phyloP scores from a whole-genome alignment of 163 green algal species.

The Prototheca wickerhamii region DNA sequence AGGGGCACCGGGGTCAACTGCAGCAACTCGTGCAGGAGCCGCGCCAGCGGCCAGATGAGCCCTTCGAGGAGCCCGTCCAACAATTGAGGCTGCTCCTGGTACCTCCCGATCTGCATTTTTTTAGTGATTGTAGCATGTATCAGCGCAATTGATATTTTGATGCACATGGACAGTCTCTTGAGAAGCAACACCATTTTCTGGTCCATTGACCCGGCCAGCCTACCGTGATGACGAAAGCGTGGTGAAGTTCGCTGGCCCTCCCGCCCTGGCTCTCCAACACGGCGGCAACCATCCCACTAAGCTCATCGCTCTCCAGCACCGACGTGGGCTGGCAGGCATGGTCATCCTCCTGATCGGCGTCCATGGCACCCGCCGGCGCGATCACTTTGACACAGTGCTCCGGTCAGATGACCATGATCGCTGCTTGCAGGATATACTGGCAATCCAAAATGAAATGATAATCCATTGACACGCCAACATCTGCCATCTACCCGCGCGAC shows the following conservation, averaged over 20 bases:
- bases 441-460: no score
- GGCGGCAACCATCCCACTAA: slow-evolving; percentile 33
- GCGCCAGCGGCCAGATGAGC: slow-evolving; percentile 64
- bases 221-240: neutral
- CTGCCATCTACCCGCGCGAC: no score
- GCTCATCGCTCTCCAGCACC: slow-evolving; percentile 52
- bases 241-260: slow-evolving; percentile 3
- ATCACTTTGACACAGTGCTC: neutral
- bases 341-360: slow-evolving; percentile 2
- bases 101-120: slow-evolving; percentile 69
- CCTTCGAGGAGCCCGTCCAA: slow-evolving; percentile 80
- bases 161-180: neutral
- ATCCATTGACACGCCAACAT: no score
- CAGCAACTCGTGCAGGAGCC: slow-evolving; percentile 35
- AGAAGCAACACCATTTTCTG: neutral
- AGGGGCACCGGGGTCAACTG: neutral
- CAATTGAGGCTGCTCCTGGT: slow-evolving; percentile 92
- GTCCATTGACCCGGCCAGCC: neutral
- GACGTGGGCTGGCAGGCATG: neutral
- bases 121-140: no score
- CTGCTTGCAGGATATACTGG: neutral
- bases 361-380: neutral
- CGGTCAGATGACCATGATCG: neutral
- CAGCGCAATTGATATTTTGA: no score
- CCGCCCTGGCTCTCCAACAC: slow-evolving; percentile 36